Conservation (phyloP, 2,329 filamentous ascomycete genomes). For the Ceratocystiopsis brevicomis region DNA sequence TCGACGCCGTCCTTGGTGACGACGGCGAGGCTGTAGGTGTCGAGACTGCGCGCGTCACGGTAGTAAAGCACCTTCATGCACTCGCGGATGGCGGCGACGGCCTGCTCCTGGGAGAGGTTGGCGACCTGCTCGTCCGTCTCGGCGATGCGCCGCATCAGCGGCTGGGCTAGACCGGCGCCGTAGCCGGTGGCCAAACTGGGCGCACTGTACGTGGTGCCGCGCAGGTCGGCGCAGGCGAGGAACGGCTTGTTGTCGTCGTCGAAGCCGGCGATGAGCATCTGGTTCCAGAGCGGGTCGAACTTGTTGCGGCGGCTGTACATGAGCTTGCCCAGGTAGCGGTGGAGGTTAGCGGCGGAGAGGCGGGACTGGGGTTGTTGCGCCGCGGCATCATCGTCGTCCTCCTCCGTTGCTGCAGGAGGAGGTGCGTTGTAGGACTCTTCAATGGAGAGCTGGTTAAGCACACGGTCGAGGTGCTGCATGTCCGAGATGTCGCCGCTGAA, state of each 20-base stretch:
- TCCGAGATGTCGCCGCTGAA: conserved; percentile 96
- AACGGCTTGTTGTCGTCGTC: conserved; percentile 68
- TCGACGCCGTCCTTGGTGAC: conserved; percentile 81
- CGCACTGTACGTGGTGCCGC: conserved; percentile 77
- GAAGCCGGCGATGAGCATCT: conserved; percentile 75
- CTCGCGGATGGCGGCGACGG: conserved; percentile 65
- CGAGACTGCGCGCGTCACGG: conserved; percentile 80
- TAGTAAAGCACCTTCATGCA: conserved; percentile 99
- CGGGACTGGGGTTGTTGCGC: conserved; percentile 32
- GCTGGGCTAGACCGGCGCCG: conserved; percentile 80
- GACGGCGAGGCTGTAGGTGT: conserved; percentile 79
- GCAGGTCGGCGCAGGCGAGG: conserved; percentile 75
- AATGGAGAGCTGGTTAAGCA: conserved; percentile 72
- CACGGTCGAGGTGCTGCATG: conserved; percentile 95
- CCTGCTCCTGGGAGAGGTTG: conserved; percentile 56
- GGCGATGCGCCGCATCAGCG: conserved; percentile 67
- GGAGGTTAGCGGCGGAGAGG: conserved; percentile 82
- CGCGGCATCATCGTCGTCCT: conserved; percentile 8
- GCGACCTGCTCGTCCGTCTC: conserved; percentile 66
- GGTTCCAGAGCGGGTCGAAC: conserved; percentile 96
- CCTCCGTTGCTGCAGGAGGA: conserved; percentile 6
- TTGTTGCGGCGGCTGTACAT: conserved; percentile 88
- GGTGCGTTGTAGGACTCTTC: conserved; percentile 59
- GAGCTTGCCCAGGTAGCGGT: conserved; percentile 90
- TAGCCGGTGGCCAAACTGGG: conserved; percentile 87